A percentile compares a stretch with the other conserved stretches of the same genome.
Conservation (phyloP, 2,329 filamentous ascomycete genomes). For the Phaeophleospora eucalypticola region DNA sequence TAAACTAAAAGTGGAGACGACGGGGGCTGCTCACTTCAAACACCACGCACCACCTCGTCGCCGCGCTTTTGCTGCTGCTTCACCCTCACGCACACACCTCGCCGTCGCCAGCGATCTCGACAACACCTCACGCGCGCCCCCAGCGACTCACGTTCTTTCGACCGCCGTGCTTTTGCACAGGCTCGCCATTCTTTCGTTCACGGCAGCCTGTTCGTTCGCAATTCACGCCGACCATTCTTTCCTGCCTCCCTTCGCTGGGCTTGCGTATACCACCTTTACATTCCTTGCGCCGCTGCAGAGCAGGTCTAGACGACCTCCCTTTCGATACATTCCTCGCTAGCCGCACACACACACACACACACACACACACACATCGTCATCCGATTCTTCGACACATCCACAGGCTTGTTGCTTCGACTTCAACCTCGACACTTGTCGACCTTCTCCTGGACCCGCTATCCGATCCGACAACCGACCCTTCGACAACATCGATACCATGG, state of each 20-base stretch:
- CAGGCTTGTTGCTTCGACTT: constrained; percentile 9
- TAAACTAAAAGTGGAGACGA: neutral
- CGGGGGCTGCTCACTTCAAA: neutral
- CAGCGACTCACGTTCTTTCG: neutral
- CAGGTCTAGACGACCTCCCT: constrained; percentile 14
- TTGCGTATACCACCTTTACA: constrained; percentile 2
- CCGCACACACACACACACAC: constrained; percentile 6
- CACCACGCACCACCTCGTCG: neutral
- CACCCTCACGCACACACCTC: neutral
- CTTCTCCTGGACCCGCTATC: neutral
- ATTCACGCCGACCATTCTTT: constrained; percentile 15
- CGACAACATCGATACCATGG: constrained; percentile 22
- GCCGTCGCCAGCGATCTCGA: neutral
- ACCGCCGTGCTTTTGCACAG: constrained; percentile 4
- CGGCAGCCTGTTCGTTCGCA: constrained; percentile 10
- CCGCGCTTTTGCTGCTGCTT: neutral
- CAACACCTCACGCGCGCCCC: neutral
- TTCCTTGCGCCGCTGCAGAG: constrained; percentile 8
- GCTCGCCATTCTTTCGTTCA: constrained; percentile 21
- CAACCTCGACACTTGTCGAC: constrained; percentile 1
- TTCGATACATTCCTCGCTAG: constrained; percentile 16
- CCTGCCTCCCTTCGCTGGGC: constrained; percentile 6
- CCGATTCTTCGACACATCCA: constrained; percentile 4
- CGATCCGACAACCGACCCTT: constrained; percentile 1
- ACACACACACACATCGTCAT: constrained; percentile 6